A percentile compares a stretch with the other conserved stretches of the same genome.
Evolutionary conservation across 495 filamentous ascomycete species (phyloP).

Genomic region (Hypoxylon trugodes): DNA sequence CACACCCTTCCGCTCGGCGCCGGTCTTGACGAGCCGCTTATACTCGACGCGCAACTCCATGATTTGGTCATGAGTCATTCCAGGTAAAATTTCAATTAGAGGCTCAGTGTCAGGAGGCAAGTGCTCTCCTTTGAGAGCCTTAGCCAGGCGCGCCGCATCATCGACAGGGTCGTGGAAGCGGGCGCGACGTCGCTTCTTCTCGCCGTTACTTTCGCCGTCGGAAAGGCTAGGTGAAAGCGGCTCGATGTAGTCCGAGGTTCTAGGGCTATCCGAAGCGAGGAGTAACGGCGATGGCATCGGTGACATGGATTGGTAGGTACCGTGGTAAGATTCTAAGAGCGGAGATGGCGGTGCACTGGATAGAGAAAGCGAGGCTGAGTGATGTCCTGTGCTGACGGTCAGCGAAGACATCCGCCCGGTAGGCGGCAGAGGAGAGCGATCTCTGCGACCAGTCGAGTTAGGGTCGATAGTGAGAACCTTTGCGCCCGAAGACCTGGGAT

Average conservation of each 20-base stretch:
- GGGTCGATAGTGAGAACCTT: constrained; percentile 52
- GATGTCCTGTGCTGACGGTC: constrained; percentile 53
- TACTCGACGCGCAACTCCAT: constrained; percentile 85
- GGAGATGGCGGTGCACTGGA: constrained; percentile 78
- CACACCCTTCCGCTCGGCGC: constrained; percentile 76
- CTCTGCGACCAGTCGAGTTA: constrained; percentile 42
- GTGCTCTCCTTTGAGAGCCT: constrained; percentile 74
- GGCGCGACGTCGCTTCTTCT: constrained; percentile 62
- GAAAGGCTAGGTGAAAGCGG: constrained; percentile 54
- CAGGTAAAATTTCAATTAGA: constrained; percentile 84
- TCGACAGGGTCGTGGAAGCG: constrained; percentile 79
- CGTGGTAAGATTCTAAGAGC: constrained; percentile 89
- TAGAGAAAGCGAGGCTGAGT: constrained; percentile 51
- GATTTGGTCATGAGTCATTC: constrained; percentile 84
- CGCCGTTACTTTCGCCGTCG: constrained; percentile 44
- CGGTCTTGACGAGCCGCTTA: constrained; percentile 82
- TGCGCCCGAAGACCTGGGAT: constrained; percentile 36
- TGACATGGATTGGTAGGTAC: constrained; percentile 93
- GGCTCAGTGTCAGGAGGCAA: constrained; percentile 71
- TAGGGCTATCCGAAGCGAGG: constrained; percentile 48
- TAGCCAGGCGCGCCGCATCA: constrained; percentile 78
- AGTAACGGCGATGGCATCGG: constrained; percentile 86
- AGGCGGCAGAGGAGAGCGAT: constrained; percentile 58
- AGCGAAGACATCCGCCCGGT: constrained; percentile 57
- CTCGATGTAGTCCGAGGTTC: constrained; percentile 45